Evolutionary conservation across 768 basidiomycete species (phyloP), one percentile per base, ranked within the genome.

Genomic region (Mycena galericulata): DNA sequence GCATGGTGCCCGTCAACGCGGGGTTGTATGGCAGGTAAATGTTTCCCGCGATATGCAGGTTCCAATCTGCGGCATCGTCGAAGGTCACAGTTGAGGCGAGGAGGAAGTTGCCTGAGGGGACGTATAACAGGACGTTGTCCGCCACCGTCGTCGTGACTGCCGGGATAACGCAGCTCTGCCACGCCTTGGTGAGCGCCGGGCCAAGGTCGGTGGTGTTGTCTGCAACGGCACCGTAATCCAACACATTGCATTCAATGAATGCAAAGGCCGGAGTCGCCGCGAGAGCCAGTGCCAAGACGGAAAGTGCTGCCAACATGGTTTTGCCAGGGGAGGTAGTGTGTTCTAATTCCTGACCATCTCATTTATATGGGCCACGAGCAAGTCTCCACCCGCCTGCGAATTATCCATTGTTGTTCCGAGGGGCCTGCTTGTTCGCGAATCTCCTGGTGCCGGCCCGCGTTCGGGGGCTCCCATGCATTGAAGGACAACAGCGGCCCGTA

Each of bases 21-120:
- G 74, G 68, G 50, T 65, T 53, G 60, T 71, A 76, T 18, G 72
- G 72, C 12, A 76, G 24, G 54, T 65, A 75, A 20, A 75, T 66
- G 46, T 75, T 46, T 0, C 74, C 75, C 8, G 69, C 62, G 24
- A 76, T 76, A 50, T 74, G 70, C 11, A 76, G 71, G 32, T 71
- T 76, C 65, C 68, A 76, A 47, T 76, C 72, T 5, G 57, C 56
- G 9, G 73, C 75, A 55, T 66, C 63, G 56, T 73, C 65, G 22
- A 76, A 74, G 10, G 62, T 58, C 9, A 76, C 75, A 34, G 59
- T 74, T 1, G 67, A 45, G 47, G 53, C 53, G 41, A 70, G 67
- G 22, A 75, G 67, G 59, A 68, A 76, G 45, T 72, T 74, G 36
- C 75, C 75, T 20, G 73, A 30, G 26, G 75, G 75, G 26, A 76